These are phyloP conservation scores for Kwoniella sp. DNA, from an alignment of 768 basidiomycete species.

Conservation along the genomic window DNA sequence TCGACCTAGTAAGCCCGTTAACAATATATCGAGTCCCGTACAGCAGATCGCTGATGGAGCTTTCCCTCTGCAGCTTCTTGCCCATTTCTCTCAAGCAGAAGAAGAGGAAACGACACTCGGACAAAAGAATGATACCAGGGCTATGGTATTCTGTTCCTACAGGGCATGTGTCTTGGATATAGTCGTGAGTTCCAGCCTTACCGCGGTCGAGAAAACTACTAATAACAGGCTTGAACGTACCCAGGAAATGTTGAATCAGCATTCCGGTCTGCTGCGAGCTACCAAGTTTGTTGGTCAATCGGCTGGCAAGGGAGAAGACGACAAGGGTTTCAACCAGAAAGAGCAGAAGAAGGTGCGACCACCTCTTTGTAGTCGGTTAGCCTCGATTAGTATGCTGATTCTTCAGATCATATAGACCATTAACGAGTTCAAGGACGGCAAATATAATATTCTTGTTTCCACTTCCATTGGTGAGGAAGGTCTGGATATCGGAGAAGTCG, in stretches of 20 bases:
- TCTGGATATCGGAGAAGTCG: constrained; percentile 95
- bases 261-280: constrained; percentile 76
- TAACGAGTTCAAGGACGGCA: constrained; percentile 79
- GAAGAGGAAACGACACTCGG: constrained; percentile 46
- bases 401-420: constrained; percentile 66
- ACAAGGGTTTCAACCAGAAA: constrained; percentile 84
- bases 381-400: not conserved
- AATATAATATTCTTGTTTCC: constrained; percentile 88
- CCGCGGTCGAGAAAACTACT: not conserved
- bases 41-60: not conserved
- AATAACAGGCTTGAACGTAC: not conserved
- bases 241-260: constrained; percentile 68
- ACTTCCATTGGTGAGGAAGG: constrained; percentile 99
- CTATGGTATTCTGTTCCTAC: constrained; percentile 94
- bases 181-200: constrained; percentile 61
- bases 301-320: constrained; percentile 75
- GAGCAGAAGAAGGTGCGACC: constrained; percentile 81
- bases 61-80: constrained; percentile 57
- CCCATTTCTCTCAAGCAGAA: constrained; percentile 69
- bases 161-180: constrained; percentile 90
- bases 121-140: constrained; percentile 63
- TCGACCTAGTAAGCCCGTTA: constrained; percentile 62
- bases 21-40: not conserved
- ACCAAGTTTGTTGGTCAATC: constrained; percentile 80
- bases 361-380: not conserved